These are phyloP conservation scores for Fusarium staphyleae DNA, from an alignment of 2,329 filamentous ascomycete species.

Conservation along the genomic window DNA sequence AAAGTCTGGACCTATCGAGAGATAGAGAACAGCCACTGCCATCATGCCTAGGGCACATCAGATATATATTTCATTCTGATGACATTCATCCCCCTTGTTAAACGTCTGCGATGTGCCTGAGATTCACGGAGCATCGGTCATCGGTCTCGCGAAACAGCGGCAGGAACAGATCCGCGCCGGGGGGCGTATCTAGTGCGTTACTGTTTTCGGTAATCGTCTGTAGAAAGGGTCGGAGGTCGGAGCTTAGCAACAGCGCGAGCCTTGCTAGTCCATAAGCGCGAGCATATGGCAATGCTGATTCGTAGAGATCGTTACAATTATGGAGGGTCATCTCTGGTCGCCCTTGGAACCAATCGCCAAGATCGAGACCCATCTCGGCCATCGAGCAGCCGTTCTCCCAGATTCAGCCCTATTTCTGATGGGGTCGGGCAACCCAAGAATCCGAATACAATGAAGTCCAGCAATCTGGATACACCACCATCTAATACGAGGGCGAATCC, in stretches of 20 bases:
- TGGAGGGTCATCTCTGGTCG: not conserved
- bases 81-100: not conserved
- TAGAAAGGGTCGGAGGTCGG: conserved; percentile 36
- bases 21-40: not conserved
- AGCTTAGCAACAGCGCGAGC: conserved; percentile 35
- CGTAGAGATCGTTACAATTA: not conserved
- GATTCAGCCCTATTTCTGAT: conserved; percentile 3
- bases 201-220: conserved; percentile 33
- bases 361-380: conserved; percentile 1
- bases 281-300: too few species aligned
- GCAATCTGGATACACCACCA: not conserved
- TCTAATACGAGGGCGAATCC: not conserved
- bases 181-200: conserved; percentile 6
- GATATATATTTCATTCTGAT: conserved; percentile 5
- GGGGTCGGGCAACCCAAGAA: not conserved
- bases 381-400: not conserved
- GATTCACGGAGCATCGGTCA: conserved; percentile 15
- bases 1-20: conserved; percentile 2
- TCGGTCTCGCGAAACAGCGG: conserved; percentile 28
- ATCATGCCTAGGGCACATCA: not conserved
- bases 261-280: too few species aligned
- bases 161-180: conserved; percentile 13
- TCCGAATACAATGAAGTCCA: not conserved
- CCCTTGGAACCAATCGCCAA: not conserved
- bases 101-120: not conserved